Percentiles rank a stretch among this genome's conserved stretches.
phyloP scores from a whole-genome alignment of 2,329 filamentous ascomycete species.

The Cercospora janseana region DNA sequence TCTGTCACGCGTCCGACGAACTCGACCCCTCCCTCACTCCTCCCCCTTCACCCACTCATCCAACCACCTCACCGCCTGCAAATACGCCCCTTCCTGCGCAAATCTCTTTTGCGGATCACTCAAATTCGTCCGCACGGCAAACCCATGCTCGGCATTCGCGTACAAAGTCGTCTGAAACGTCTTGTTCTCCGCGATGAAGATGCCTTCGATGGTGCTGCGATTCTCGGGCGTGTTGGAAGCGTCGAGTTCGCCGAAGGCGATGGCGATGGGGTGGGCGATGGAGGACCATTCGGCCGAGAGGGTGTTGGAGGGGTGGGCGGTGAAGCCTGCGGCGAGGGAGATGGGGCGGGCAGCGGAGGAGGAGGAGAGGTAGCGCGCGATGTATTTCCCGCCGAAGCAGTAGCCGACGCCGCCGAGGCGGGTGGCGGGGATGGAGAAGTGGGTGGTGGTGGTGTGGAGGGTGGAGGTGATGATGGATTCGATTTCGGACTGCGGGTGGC shows the following conservation, averaged over 20 bases:
- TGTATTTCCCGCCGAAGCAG: slow-evolving; percentile 76
- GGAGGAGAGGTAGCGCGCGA: slow-evolving; percentile 57
- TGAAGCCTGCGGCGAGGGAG: slow-evolving; percentile 61
- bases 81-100: slow-evolving; percentile 38
- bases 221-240: slow-evolving; percentile 25
- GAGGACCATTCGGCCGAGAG: slow-evolving; percentile 62
- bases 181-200: slow-evolving; percentile 32
- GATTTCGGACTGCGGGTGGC: slow-evolving; percentile 44
- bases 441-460: slow-evolving; percentile 50
- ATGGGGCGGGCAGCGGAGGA: slow-evolving; percentile 45
- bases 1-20: background rate
- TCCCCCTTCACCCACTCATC: slow-evolving; percentile 36
- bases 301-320: slow-evolving; percentile 70
- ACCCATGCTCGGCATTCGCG: slow-evolving; percentile 37
- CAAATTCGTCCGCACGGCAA: slow-evolving; percentile 37
- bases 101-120: slow-evolving; percentile 34
- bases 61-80: slow-evolving; percentile 39
- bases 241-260: slow-evolving; percentile 45
- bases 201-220: slow-evolving; percentile 30
- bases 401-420: slow-evolving; percentile 67
- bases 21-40: background rate
- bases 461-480: slow-evolving; percentile 50
- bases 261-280: slow-evolving; percentile 66
- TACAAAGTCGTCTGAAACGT: slow-evolving; percentile 38
- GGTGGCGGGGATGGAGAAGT: slow-evolving; percentile 45